Base-by-base conservation (phyloP, 257 asterid genomes). In the Cordia subcordata region DNA sequence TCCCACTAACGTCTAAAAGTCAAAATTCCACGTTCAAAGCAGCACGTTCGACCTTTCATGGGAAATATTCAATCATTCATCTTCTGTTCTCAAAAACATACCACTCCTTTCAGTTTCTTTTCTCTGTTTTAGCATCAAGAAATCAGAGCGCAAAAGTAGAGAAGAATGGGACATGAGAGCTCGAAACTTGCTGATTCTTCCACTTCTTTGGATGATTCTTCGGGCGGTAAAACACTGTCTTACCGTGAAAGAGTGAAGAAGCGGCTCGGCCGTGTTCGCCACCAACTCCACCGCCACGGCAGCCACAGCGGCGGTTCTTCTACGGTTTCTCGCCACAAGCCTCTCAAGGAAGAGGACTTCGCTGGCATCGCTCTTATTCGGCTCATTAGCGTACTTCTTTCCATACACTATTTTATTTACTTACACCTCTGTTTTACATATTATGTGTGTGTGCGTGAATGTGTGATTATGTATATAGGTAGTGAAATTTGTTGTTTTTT, bases 311-410 rank as follows among this genome's bases (percentile, higher is more conserved):
- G 84, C 56, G 42, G 47, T 42, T 42, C 47, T 42, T 42, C 15
- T 10, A 2, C 87, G 13, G 74, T 16, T 1, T 19, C 75, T 6
- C 55, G 55, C 23, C 40, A 65, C 8, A 93, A 79, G 50, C 75
- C 83, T 21, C 85, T 81, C 52, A 74, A 72, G 63, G 85, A 84
- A 53, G 96, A 77, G 18, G 86, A 83, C 57, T 93, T 93, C 69
- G 90, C 95, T 55, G 99, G 99, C 61, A 83, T 93, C 83, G 95
- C 99, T 23, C 77, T 80, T 44, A 73, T 93, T 53, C 85, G 86
- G 33, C 58, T 93, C 67, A 76, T 84, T 77, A 55, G 72, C 37
- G 96, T 92, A 85, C 42, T 16, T 23, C 20, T 13, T 35, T 27
- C 20, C 13, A 21, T 11, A 23, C 18, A 8, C 20, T 42, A 13